These are phyloP conservation scores for Colletotrichum gigasporum DNA, from an alignment of 2,329 filamentous ascomycete genomes.

Conservation along the genomic window DNA sequence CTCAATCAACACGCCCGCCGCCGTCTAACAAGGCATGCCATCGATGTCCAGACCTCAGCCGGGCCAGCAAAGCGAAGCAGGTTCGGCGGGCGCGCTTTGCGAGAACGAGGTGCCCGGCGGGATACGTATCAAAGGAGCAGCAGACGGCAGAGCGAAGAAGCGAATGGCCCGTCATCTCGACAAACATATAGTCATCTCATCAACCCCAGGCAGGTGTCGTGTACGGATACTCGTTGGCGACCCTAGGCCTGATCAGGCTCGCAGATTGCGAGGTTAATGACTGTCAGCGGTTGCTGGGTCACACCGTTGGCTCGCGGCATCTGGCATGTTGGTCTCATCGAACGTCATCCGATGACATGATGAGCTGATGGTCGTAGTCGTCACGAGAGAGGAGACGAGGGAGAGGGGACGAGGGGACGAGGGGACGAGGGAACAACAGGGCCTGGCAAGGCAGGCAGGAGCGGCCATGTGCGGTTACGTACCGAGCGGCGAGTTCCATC, in stretches of 20 bases:
- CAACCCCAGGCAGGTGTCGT: not conserved
- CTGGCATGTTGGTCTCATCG: not conserved
- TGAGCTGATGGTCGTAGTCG: not conserved
- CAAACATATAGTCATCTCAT: constrained; percentile 2
- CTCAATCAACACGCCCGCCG: not conserved
- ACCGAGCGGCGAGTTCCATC: constrained; percentile 1
- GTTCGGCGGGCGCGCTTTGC: not conserved
- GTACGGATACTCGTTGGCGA: not conserved
- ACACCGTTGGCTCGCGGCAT: not conserved
- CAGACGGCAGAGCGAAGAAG: not conserved
- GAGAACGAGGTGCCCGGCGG: not conserved
- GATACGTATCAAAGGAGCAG: not conserved
- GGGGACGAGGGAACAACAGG: no score
- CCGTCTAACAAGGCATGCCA: not conserved
- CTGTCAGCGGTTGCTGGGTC: not conserved
- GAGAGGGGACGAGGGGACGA: no score
- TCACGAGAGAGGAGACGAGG: not conserved
- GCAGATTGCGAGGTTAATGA: not conserved
- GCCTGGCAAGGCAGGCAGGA: not conserved
- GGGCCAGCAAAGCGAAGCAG: not conserved
- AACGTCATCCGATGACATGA: constrained; percentile 8
- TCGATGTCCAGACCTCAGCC: not conserved
- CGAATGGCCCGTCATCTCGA: not conserved
- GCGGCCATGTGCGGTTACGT: not conserved
- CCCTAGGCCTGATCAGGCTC: not conserved